Evolutionary conservation across 2,329 filamentous ascomycete species (phyloP), one percentile per base, ranked within the genome.

Genomic region (Gaeumannomyces tritici): DNA sequence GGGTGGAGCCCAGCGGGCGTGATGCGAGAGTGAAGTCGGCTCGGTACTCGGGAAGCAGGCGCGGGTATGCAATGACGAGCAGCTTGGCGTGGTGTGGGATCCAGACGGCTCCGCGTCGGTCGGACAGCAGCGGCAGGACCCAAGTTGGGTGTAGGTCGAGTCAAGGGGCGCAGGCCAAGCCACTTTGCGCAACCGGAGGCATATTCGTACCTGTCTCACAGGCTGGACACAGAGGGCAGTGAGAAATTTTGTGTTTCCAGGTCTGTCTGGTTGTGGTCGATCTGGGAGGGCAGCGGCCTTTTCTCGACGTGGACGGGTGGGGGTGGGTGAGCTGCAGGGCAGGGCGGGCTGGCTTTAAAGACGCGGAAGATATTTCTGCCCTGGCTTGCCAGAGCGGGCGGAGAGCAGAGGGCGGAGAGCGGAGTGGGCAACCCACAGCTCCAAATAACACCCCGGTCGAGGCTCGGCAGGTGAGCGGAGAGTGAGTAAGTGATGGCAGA

Each of bases 91-190:
- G 35, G 57, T 29, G 31, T 11, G 57, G 35, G 57, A 59, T 35
- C 57, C 29, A 18, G 31, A 59, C 12, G 57, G 57, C 31, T 35
- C 31, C 35, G 18, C 35, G 31, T 59, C 26, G 31, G 31, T 59
- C n/a, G n/a, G 31, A 24, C 28, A 26, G 33, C n/a, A 33, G 24
- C 28, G 54, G 21, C 28, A 18, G 28, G 56, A 26, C 57, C 31
- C 12, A 35, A n/a, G n/a, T 59, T 26, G 18, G 42, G 21, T 51
- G 18, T 51, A n/a, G n/a, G 21, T 59, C 31, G 57, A 59, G 57
- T 59, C 57, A 59, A 59, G 57, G 35, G 57, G 57, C 57, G 28
- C 57, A 59, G 57, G 57, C 35, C 57, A 59, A 35, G 24, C 57
- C 31, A 59, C 35, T 42, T 51, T 51, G 42, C 42, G n/a, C 42